These are phyloP conservation scores for Cnidoscolus chayamansa DNA, from an alignment of 441 rosid genomes.

Conservation along the genomic window DNA sequence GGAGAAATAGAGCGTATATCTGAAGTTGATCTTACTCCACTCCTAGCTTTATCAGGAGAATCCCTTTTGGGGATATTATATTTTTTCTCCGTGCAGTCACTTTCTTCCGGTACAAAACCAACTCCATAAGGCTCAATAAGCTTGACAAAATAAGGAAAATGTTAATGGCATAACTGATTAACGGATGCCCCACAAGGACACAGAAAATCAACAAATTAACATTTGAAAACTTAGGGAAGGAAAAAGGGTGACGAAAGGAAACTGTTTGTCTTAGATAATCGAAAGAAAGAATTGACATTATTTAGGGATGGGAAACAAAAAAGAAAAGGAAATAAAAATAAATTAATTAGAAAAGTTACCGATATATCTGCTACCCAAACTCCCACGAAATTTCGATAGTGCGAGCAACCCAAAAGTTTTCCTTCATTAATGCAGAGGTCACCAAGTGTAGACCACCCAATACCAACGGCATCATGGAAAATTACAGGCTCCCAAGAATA, in stretches of 20 bases:
- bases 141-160: slow-evolving; percentile 34
- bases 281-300: neutral
- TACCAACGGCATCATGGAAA: slow-evolving; percentile 70
- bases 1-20: slow-evolving; percentile 48
- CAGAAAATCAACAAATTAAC: neutral
- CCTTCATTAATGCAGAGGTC: slow-evolving; percentile 81
- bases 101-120: slow-evolving; percentile 40
- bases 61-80: slow-evolving; percentile 36
- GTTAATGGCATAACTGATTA: neutral
- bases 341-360: slow-evolving; percentile 40
- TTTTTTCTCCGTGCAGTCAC: slow-evolving; percentile 38
- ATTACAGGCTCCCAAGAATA: slow-evolving; percentile 98
- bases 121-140: slow-evolving; percentile 67
- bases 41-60: slow-evolving; percentile 44
- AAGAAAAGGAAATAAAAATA: neutral
- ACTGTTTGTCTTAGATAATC: neutral
- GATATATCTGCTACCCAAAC: slow-evolving; percentile 80
- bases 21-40: slow-evolving; percentile 37
- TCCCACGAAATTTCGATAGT: slow-evolving; percentile 66
- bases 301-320: slow-evolving; percentile 7
- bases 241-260: neutral
- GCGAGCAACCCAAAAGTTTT: slow-evolving; percentile 86
- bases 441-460: slow-evolving; percentile 91
- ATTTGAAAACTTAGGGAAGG: slow-evolving; percentile 14
- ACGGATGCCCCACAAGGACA: neutral